Percentiles rank a stretch among this genome's conserved stretches.
Evolutionary conservation across 2,329 filamentous ascomycete species (phyloP).

Genomic region (Trichoderma gracile): DNA sequence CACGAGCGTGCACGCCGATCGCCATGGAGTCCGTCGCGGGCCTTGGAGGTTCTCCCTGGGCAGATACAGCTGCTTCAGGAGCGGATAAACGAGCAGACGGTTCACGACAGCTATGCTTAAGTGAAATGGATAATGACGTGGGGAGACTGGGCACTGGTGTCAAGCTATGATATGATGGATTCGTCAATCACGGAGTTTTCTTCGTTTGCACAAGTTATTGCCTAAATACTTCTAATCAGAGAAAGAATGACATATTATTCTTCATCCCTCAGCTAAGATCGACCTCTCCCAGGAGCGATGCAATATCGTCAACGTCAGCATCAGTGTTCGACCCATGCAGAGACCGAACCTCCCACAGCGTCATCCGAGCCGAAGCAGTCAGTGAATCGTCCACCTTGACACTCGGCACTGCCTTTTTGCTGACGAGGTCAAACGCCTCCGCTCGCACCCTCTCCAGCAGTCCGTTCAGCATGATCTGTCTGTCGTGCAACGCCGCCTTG

Average conservation of each 20-base stretch:
- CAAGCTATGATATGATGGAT: background rate
- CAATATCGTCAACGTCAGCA: background rate
- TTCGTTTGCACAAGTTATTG: background rate
- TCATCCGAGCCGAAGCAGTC: background rate
- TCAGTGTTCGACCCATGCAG: background rate
- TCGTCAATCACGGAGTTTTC: too few species aligned
- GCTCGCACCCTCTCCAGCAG: background rate
- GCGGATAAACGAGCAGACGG: background rate
- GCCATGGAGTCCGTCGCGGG: slow-evolving; percentile 50
- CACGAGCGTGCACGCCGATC: slow-evolving; percentile 50
- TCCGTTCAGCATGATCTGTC: background rate
- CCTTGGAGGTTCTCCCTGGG: slow-evolving; percentile 54
- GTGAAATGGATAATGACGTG: too few species aligned
- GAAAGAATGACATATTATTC: background rate
- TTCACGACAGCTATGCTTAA: background rate
- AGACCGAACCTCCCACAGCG: background rate
- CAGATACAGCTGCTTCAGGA: slow-evolving; percentile 54
- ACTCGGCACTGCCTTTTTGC: background rate
- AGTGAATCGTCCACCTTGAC: background rate
- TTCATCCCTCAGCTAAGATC: background rate
- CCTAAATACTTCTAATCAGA: background rate
- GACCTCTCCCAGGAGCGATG: background rate
- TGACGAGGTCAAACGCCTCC: background rate
- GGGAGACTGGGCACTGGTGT: background rate
- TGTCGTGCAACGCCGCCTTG: background rate